These are phyloP conservation scores for Phlebiopsis flavidoalba DNA, from an alignment of 768 basidiomycete genomes.

Conservation along the genomic window DNA sequence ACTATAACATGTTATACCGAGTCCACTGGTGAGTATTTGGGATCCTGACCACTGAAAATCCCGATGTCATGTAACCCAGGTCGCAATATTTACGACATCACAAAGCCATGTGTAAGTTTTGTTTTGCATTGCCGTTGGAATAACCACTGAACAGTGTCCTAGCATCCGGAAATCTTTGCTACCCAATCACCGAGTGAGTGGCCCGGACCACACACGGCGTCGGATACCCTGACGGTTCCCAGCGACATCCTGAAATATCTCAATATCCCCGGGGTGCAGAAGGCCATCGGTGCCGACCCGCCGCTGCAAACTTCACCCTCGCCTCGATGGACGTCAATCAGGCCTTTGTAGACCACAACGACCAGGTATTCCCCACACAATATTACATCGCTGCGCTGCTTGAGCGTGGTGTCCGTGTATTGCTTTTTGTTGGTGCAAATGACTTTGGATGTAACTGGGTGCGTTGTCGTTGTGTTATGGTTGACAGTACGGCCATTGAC, in stretches of 20 bases:
- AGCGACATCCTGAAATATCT: conserved; percentile 53
- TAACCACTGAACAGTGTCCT: no score
- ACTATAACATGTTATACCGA: no score
- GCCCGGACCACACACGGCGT: background rate
- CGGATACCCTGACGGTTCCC: background rate
- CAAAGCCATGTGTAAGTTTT: conserved; percentile 29
- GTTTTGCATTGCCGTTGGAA: no score
- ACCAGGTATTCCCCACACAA: conserved; percentile 18
- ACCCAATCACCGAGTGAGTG: conserved; percentile 36
- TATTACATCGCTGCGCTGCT: conserved; percentile 44
- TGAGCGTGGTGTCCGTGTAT: conserved; percentile 42
- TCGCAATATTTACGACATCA: conserved; percentile 65
- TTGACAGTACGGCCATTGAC: background rate
- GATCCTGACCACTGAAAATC: no score
- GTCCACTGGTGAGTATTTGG: conserved; percentile 36
- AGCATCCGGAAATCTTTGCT: conserved; percentile 50
- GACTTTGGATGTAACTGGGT: conserved; percentile 58
- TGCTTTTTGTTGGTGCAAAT: conserved; percentile 49
- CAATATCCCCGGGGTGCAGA: conserved; percentile 47
- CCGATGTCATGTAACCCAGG: conserved; percentile 24
- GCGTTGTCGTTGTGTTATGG: conserved; percentile 14
- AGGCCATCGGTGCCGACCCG: conserved; percentile 57
- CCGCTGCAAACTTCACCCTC: conserved; percentile 23
- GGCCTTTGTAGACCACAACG: conserved; percentile 22
- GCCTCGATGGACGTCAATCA: conserved; percentile 37